These are phyloP conservation scores for Pisolithus microcarpus DNA, from an alignment of 768 basidiomycete genomes.

Conservation along the genomic window DNA sequence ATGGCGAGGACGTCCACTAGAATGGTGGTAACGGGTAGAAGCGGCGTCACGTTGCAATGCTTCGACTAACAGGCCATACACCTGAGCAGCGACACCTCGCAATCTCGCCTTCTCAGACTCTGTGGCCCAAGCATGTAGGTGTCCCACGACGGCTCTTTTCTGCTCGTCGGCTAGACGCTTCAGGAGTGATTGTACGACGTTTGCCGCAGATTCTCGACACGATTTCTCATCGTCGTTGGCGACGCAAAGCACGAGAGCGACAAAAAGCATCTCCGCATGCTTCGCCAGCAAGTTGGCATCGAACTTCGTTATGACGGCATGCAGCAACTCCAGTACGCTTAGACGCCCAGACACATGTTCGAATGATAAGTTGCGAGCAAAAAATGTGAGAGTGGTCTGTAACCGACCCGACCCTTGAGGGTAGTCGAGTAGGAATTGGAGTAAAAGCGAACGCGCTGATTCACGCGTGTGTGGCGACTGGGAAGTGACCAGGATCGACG, in stretches of 20 bases:
- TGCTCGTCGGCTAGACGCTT: constrained; percentile 55
- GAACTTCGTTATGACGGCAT: constrained; percentile 80
- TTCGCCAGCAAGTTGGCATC: constrained; percentile 65
- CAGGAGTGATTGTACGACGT: constrained; percentile 74
- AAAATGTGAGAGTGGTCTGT: constrained; percentile 80
- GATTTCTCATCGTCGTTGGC: constrained; percentile 91
- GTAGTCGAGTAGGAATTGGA: constrained; percentile 95
- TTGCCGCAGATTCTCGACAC: constrained; percentile 84
- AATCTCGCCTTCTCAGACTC: constrained; percentile 56
- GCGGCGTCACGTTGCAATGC: constrained; percentile 43
- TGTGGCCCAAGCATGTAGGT: constrained; percentile 73
- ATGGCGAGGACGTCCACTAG: constrained; percentile 48
- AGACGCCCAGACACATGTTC: constrained; percentile 82
- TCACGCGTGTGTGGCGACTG: constrained; percentile 91
- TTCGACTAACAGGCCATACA: constrained; percentile 78
- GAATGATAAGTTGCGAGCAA: constrained; percentile 89
- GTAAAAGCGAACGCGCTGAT: constrained; percentile 76
- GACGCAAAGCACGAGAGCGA: constrained; percentile 84
- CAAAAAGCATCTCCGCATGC: constrained; percentile 83
- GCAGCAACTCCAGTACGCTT: constrained; percentile 92
- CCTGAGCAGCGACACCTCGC: constrained; percentile 67
- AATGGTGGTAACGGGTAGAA: constrained; percentile 40
- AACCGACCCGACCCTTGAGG: constrained; percentile 92
- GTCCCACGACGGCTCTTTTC: constrained; percentile 50
- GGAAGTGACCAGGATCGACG: constrained; percentile 87